Conservation (phyloP, 352 stramenopile species). For the Phytophthora agathidicida region DNA sequence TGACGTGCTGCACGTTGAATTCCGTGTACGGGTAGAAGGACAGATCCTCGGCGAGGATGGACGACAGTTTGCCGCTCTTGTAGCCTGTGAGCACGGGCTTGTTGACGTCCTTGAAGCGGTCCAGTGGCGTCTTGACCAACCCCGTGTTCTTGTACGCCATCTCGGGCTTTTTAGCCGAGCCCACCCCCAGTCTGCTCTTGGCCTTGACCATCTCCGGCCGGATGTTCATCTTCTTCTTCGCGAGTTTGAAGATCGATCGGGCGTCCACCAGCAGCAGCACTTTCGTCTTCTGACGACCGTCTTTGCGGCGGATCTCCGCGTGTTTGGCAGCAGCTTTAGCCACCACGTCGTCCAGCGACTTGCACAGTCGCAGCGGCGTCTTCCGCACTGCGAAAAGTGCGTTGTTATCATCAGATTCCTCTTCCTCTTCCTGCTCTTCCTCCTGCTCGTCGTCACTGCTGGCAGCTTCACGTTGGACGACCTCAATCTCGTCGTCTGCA, state of each 20-base stretch:
- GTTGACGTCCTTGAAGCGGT: constrained; percentile 72
- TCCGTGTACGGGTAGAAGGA: constrained; percentile 71
- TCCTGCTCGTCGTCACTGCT: constrained; percentile 20
- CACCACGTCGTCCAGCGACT: constrained; percentile 60
- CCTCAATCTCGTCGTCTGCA: constrained; percentile 36
- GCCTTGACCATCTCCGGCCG: constrained; percentile 56
- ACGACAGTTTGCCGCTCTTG: constrained; percentile 66
- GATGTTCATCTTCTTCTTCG: constrained; percentile 68
- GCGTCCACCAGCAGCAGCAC: constrained; percentile 67
- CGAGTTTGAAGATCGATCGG: constrained; percentile 57
- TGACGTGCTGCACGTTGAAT: constrained; percentile 58
- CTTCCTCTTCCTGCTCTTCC: constrained; percentile 25
- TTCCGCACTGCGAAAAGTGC: constrained; percentile 27
- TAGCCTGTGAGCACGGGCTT: constrained; percentile 59
- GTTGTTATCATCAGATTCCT: constrained; percentile 10
- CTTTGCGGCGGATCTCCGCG: constrained; percentile 55
- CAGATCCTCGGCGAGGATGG: constrained; percentile 66
- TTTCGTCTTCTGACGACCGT: constrained; percentile 71
- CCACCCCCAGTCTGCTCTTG: constrained; percentile 63
- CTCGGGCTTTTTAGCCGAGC: constrained; percentile 63
- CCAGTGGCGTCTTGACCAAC: constrained; percentile 75
- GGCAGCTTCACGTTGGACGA: constrained; percentile 13
- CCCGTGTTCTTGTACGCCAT: constrained; percentile 64
- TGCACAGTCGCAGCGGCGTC: constrained; percentile 47
- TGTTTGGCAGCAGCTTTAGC: constrained; percentile 44